A percentile compares a stretch with the other conserved stretches of the same genome.
phyloP scores from a whole-genome alignment of 1,284 basidiomycete species.

The Irpex sp. region DNA sequence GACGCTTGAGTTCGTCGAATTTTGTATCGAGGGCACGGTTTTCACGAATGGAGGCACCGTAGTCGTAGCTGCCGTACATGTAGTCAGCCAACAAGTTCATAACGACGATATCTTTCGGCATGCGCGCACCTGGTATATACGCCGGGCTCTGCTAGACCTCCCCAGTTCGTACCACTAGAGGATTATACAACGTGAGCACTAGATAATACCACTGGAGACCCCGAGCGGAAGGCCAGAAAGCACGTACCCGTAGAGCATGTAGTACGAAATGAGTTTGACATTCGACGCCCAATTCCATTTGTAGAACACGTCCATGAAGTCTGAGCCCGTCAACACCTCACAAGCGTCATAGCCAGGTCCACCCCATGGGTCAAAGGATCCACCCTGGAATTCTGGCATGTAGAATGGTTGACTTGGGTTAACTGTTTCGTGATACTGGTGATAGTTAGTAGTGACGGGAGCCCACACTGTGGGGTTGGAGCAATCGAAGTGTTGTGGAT shows the following conservation, averaged over 20 bases:
- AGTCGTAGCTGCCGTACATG: conserved; percentile 52
- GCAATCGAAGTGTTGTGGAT: conserved; percentile 74
- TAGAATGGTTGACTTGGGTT: conserved; percentile 64
- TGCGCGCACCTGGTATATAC: conserved; percentile 46
- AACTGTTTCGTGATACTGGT: conserved; percentile 50
- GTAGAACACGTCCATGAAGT: conserved; percentile 76
- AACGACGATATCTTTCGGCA: neutral
- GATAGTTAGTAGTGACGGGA: conserved; percentile 52
- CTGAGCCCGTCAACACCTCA: conserved; percentile 58
- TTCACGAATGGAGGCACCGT: conserved; percentile 65
- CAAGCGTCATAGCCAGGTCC: conserved; percentile 57
- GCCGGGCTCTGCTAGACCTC: conserved; percentile 64
- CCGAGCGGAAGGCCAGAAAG: neutral
- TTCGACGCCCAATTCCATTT: conserved; percentile 74
- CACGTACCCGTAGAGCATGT: conserved; percentile 72
- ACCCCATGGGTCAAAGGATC: conserved; percentile 74
- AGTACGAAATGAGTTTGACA: conserved; percentile 73
- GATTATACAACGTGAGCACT: neutral
- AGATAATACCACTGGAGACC: no score
- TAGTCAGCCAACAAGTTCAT: neutral
- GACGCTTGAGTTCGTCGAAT: conserved; percentile 70
- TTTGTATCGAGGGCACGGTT: conserved; percentile 67
- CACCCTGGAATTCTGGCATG: conserved; percentile 53
- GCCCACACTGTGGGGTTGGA: conserved; percentile 60
- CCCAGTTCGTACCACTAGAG: conserved; percentile 75